Evolutionary conservation across 1,139 yeast genomes (phyloP).

Genomic region (Pneumocystis canis): DNA sequence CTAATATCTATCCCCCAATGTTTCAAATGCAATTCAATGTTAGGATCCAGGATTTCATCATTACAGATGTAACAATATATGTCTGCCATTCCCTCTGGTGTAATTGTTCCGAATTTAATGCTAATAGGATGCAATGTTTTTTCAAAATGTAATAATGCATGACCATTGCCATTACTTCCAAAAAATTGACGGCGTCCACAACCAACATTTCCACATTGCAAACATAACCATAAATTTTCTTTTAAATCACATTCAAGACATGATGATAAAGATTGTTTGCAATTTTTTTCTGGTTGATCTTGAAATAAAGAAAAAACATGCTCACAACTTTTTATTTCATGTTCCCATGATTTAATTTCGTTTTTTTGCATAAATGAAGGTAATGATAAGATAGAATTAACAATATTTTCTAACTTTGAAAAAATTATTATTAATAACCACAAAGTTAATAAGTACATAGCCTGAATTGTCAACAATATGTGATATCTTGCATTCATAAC

Average conservation of each 20-base stretch:
- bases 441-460: constrained; percentile 5
- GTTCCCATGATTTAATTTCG: constrained; percentile 84
- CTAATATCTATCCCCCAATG: constrained; percentile 59
- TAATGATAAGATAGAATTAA: constrained; percentile 42
- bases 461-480: constrained; percentile 13
- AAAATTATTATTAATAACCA: not conserved
- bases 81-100: constrained; percentile 52
- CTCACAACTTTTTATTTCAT: constrained; percentile 63
- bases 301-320: constrained; percentile 50
- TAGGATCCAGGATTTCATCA: constrained; percentile 73
- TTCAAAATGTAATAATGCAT: constrained; percentile 61
- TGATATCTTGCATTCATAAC: constrained; percentile 21
- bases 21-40: constrained; percentile 35
- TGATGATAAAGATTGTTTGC: constrained; percentile 26
- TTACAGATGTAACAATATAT: constrained; percentile 78
- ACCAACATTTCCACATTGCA: constrained; percentile 75
- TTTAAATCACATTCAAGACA: constrained; percentile 55
- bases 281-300: constrained; percentile 14
- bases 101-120: constrained; percentile 76
- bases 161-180: constrained; percentile 68
- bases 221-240: constrained; percentile 82
- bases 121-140: constrained; percentile 58
- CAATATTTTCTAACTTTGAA: not conserved
- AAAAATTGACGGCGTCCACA: constrained; percentile 94
- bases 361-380: constrained; percentile 53